Conservation (phyloP, 2,329 filamentous ascomycete genomes). For the Ampelomyces quisqualis region DNA sequence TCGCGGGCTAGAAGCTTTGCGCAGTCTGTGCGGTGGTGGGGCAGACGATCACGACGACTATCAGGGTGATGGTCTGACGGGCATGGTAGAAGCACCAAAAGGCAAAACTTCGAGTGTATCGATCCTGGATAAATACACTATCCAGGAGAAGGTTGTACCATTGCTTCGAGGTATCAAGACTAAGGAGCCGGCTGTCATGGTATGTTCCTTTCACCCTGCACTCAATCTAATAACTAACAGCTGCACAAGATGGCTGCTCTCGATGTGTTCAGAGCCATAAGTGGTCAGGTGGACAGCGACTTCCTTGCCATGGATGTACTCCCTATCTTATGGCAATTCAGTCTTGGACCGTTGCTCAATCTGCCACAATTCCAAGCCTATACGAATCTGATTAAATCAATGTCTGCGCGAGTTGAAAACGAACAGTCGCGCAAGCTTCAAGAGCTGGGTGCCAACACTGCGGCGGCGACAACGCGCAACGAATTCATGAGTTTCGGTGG, state of each 20-base stretch:
- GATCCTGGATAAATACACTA: slow-evolving; percentile 93
- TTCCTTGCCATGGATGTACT: slow-evolving; percentile 91
- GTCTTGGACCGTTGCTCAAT: slow-evolving; percentile 83
- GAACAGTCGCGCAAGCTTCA: slow-evolving; percentile 88
- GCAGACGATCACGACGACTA: slow-evolving; percentile 40
- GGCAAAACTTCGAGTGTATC: slow-evolving; percentile 68
- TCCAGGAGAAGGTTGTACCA: slow-evolving; percentile 95
- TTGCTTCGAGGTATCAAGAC: slow-evolving; percentile 92
- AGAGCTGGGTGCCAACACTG: slow-evolving; percentile 68
- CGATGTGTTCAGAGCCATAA: slow-evolving; percentile 80
- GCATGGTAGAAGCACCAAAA: slow-evolving; percentile 58
- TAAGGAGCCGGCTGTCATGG: slow-evolving; percentile 95
- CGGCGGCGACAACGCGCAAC: slow-evolving; percentile 57
- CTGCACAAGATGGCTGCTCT: slow-evolving; percentile 70
- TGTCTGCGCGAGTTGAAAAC: slow-evolving; percentile 79
- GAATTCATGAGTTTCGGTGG: slow-evolving; percentile 71
- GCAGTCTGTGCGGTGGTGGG: slow-evolving; percentile 79
- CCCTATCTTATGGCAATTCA: slow-evolving; percentile 88
- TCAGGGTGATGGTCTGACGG: slow-evolving; percentile 71
- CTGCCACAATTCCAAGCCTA: slow-evolving; percentile 82
- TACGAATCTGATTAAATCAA: slow-evolving; percentile 80
- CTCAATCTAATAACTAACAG: slow-evolving; percentile 1
- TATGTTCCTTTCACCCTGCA: slow-evolving; percentile 25
- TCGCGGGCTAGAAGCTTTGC: slow-evolving; percentile 84
- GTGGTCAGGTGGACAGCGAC: slow-evolving; percentile 77